Conservation (phyloP, 345 rosid genomes). For the Abelmoschus esculentus region DNA sequence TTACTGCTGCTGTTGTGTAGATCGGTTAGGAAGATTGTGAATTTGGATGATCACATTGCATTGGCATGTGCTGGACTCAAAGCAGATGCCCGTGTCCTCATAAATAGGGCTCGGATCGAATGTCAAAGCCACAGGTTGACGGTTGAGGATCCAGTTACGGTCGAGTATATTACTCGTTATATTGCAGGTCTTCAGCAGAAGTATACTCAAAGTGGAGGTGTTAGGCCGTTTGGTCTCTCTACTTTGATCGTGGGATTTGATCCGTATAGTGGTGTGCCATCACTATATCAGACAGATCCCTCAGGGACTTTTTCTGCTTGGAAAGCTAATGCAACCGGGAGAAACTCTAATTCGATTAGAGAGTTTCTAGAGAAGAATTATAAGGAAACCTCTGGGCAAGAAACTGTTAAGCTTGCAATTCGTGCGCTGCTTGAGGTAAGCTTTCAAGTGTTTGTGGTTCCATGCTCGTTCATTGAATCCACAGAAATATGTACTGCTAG, state of each 20-base stretch:
- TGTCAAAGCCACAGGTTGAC: conserved; percentile 67
- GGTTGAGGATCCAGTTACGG: conserved; percentile 70
- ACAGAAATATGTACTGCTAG: background rate
- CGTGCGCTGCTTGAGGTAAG: conserved; percentile 72
- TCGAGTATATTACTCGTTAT: conserved; percentile 64
- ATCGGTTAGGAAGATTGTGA: conserved; percentile 62
- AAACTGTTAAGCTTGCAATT: conserved; percentile 65
- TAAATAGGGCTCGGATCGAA: conserved; percentile 45
- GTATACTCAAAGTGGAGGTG: conserved; percentile 76
- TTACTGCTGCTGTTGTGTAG: conserved; percentile 24
- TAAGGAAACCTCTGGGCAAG: conserved; percentile 66
- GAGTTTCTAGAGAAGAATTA: conserved; percentile 72
- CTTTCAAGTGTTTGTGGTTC: conserved; percentile 12
- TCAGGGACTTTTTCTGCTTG: conserved; percentile 74
- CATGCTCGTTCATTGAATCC: background rate
- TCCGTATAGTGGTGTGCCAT: conserved; percentile 41
- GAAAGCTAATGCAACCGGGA: conserved; percentile 78
- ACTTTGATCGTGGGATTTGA: conserved; percentile 62
- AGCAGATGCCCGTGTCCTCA: conserved; percentile 49
- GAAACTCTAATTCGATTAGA: conserved; percentile 63
- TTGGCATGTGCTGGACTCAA: conserved; percentile 67
- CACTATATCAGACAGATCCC: conserved; percentile 74
- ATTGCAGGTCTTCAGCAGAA: conserved; percentile 77
- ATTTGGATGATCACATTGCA: conserved; percentile 62
- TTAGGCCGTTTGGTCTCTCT: conserved; percentile 54